Percentiles rank a stretch among this genome's conserved stretches.
Evolutionary conservation across 495 filamentous ascomycete genomes (phyloP).

Genomic region (Letharia columbiana): DNA sequence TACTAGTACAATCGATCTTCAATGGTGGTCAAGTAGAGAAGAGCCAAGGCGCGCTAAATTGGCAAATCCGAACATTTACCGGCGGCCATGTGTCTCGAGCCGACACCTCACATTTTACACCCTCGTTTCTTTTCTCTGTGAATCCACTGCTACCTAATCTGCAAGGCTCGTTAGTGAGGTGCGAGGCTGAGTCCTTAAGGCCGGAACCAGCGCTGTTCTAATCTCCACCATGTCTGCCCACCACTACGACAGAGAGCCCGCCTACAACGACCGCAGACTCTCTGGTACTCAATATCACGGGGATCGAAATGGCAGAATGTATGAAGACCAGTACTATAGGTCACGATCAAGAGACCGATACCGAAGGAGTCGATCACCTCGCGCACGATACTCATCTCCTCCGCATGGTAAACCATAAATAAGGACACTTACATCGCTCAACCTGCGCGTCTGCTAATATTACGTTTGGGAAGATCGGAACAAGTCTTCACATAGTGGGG

Average conservation of each 20-base stretch:
- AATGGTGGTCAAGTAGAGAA: too few species aligned
- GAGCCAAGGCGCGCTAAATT: too few species aligned
- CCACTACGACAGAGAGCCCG: slow-evolving; percentile 16
- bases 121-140: too few species aligned
- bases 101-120: too few species aligned
- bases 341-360: slow-evolving; percentile 33
- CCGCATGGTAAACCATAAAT: slow-evolving; percentile 27
- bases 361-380: slow-evolving; percentile 25
- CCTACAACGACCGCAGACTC: slow-evolving; percentile 25
- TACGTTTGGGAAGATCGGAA: slow-evolving; percentile 25
- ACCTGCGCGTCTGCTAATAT: slow-evolving; percentile 27
- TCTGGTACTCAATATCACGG: slow-evolving; percentile 28
- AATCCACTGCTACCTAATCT: neutral
- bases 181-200: neutral
- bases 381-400: slow-evolving; percentile 22
- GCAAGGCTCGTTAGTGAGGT: neutral
- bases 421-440: slow-evolving; percentile 21
- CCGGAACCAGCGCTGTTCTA: neutral
- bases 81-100: too few species aligned
- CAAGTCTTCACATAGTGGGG: slow-evolving; percentile 28
- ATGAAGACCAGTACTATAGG: slow-evolving; percentile 39
- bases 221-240: slow-evolving; percentile 16
- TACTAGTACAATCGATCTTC: too few species aligned
- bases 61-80: too few species aligned
- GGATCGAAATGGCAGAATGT: slow-evolving; percentile 41